Base-by-base conservation (phyloP, 345 rosid genomes). In the Microthlaspi erraticum region DNA sequence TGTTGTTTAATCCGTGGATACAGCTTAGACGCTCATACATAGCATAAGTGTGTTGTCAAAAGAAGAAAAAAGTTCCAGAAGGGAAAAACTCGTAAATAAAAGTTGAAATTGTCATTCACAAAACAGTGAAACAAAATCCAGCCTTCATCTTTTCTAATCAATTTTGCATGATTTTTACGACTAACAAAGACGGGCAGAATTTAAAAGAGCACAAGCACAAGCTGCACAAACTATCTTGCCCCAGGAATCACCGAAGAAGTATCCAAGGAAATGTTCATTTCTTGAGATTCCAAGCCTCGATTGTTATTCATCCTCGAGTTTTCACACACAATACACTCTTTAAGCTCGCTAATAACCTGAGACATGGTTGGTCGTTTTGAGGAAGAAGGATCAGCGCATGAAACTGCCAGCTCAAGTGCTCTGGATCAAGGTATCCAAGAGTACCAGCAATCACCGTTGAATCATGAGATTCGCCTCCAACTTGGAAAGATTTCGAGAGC, bases 381-480 rank as follows among this genome's bases (percentile, higher is more conserved):
- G 3, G 67, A 60, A 29, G 41, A 23, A 16, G 60, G 52, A 50
- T 70, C n/a, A 2, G 29, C 41, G 1, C 67, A 70, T 5, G 43
- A 56, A 63, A 71, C 62, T 13, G 69, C 69, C 26, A 71, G 12
- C 12, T 71, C 69, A 51, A 71, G 36, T 17, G 17, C 76, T 62
- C 41, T 62, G 85, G 87, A 33, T 80, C 85, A 3, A 85, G 73
- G 68, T 85, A 85, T 4, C 84, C 85, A 2, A 4, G 63, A 34
- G 70, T 63, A 20, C 70, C 64, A 34, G 39, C 70, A 52, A 72
- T 10, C 5, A 51, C 14, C 0, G 69, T 71, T 3, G 63, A 75
- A 38, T 31, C 33, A 39, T 60, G 62, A n/a, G 71, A n/a, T 14
- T 61, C 79, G 5, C 33, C 60, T 36, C 74, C 82, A 33, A 11